These are phyloP conservation scores for Aeminium ludgeri DNA, from an alignment of 495 filamentous ascomycete species.

Conservation along the genomic window DNA sequence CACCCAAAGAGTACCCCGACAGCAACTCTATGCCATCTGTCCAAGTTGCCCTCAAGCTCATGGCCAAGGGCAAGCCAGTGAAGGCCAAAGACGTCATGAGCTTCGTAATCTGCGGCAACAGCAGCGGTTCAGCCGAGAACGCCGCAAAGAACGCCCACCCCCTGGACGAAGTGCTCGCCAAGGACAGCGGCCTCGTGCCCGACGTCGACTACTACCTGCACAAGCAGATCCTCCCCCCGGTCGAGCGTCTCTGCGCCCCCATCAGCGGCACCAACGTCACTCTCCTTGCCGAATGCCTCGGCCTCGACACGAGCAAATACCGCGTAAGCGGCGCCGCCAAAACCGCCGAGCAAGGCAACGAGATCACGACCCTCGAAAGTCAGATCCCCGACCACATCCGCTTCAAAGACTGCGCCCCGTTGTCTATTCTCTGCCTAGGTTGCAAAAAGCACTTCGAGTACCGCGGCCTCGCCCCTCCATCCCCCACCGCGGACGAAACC, in stretches of 20 bases:
- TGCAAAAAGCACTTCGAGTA: conserved; percentile 60
- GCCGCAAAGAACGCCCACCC: conserved; percentile 78
- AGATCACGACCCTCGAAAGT: conserved; percentile 77
- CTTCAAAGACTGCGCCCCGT: conserved; percentile 60
- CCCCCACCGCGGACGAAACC: conserved; percentile 4
- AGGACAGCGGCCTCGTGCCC: conserved; percentile 54
- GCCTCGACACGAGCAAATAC: conserved; percentile 80
- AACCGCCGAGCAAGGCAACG: conserved; percentile 19
- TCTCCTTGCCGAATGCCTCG: conserved; percentile 80
- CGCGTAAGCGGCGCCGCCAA: conserved; percentile 37
- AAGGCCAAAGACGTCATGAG: conserved; percentile 89
- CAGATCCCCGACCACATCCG: conserved; percentile 78
- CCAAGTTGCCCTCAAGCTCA: conserved; percentile 78
- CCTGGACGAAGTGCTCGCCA: conserved; percentile 66
- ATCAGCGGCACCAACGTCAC: conserved; percentile 80
- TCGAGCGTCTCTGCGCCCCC: conserved; percentile 92
- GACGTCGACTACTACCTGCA: conserved; percentile 93
- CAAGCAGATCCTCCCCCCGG: conserved; percentile 96
- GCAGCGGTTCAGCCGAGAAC: conserved; percentile 49
- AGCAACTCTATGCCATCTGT: conserved; percentile 91
- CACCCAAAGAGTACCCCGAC: conserved; percentile 84
- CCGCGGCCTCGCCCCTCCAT: conserved; percentile 45
- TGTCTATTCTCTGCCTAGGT: conserved; percentile 60
- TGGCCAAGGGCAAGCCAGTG: conserved; percentile 70
- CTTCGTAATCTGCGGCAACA: conserved; percentile 77